Base-by-base conservation (phyloP, 1,139 yeast genomes). In the Pneumocystis canis region DNA sequence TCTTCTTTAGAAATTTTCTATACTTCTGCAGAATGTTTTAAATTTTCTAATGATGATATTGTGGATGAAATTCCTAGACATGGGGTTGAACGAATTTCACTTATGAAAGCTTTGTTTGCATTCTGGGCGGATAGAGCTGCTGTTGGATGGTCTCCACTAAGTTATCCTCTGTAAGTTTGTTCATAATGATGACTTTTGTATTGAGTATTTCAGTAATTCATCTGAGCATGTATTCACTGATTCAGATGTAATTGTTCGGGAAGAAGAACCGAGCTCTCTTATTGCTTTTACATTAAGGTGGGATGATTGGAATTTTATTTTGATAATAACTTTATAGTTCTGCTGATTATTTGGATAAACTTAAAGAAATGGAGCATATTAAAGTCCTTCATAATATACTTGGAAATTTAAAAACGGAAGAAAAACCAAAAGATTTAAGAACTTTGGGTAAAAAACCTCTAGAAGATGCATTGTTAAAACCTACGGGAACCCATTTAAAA, bases 101-200 rank as follows among this genome's bases (percentile, higher is more conserved):
- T 94, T 40, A 80, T 94, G 75, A 89, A 88, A 69, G 84, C 96
- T 0, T 76, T 94, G 64, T 83, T 96, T 0, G 89, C 85, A 70
- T 90, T 92, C 74, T 92, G 98, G 98, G 97, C 97, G 0, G 98
- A 94, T 74, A 76, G 98, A 69, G 87, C 97, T 1, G 92, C 97
- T 0, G 87, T 96, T 1, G 80, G 94, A 30, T 94, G 98, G 98
- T 89, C 87, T 68, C 95, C 97, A 0, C 76, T 94, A 56, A 85
- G 82, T 28, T 90, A 89, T 73, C 97, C 97, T 0, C 77, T 90
- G 60, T 67, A 57, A 35, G 28, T 30, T 25, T 6, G 1, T 58
- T 31, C n/a, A 37, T 61, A 18, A 20, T 60, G 28, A 60, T 35
- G n/a, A 60, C n/a, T 28, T 20, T 18, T 54, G 39, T 30, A 16